Conservation (phyloP, 2,329 filamentous ascomycete genomes). For the Parasarocladium wereldwijsianum region DNA sequence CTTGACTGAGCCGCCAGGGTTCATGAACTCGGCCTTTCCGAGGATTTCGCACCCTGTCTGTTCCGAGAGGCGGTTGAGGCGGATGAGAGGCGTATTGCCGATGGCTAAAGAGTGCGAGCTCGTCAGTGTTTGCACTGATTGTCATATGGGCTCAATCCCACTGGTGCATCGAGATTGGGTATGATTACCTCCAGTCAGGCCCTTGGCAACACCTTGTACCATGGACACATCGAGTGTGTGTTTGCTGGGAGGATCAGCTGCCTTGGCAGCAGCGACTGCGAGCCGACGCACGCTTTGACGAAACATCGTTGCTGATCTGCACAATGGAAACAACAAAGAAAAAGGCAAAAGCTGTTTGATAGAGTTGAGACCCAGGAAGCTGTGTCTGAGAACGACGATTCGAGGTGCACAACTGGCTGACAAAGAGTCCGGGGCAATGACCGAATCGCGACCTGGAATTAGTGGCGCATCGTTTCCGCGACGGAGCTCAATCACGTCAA, state of each 20-base stretch:
- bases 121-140: no score
- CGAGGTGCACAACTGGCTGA: neutral
- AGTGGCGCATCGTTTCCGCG: neutral
- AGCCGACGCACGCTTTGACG: conserved; percentile 54
- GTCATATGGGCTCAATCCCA: neutral
- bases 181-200: conserved; percentile 67
- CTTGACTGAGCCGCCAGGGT: conserved; percentile 91
- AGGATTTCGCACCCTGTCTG: conserved; percentile 88
- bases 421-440: neutral
- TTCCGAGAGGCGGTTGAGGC: conserved; percentile 73
- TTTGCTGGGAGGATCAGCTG: conserved; percentile 29
- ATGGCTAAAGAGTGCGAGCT: conserved; percentile 50
- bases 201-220: conserved; percentile 64
- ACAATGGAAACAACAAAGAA: no score
- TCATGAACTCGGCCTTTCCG: conserved; percentile 97
- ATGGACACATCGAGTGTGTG: conserved; percentile 61
- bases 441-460: neutral
- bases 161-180: neutral
- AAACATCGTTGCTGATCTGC: conserved; percentile 38
- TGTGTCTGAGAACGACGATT: neutral
- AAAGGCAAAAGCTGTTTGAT: conserved; percentile 3
- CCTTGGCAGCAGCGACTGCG: conserved; percentile 35
- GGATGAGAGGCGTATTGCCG: conserved; percentile 91
- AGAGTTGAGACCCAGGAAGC: neutral
- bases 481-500: conserved; percentile 4